Evolutionary conservation across 768 basidiomycete genomes (phyloP).

Genomic region (Zangia roseola): DNA sequence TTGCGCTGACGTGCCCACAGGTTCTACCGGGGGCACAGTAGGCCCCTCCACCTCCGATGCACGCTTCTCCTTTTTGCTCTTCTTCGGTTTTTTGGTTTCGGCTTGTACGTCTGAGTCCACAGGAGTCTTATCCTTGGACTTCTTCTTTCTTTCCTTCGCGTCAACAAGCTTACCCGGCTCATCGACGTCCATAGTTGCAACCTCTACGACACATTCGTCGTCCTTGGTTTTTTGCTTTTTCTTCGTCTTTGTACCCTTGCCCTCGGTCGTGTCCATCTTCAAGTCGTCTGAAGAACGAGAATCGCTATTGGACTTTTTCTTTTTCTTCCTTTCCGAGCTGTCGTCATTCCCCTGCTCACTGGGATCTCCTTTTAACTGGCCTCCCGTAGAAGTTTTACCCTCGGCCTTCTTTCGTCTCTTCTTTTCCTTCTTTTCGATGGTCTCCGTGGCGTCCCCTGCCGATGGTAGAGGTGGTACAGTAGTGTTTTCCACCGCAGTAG

Average conservation of each 20-base stretch:
- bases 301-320: conserved; percentile 19
- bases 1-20: conserved; percentile 3
- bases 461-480: background rate
- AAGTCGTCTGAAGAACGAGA: background rate
- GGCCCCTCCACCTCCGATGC: conserved; percentile 21
- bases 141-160: conserved; percentile 15
- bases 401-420: conserved; percentile 14
- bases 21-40: conserved; percentile 9
- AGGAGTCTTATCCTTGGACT: conserved; percentile 5
- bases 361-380: background rate
- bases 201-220: background rate
- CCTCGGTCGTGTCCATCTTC: background rate
- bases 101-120: background rate
- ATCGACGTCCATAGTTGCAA: background rate
- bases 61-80: conserved; percentile 14
- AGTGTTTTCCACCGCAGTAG: background rate
- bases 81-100: background rate
- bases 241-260: conserved; percentile 8
- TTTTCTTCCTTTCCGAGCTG: conserved; percentile 14
- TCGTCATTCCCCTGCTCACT: conserved; percentile 1
- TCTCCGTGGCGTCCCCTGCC: background rate
- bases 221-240: background rate
- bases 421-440: conserved; percentile 11
- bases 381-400: background rate
- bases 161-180: background rate